Evolutionary conservation across 192 early-diverging fungal species (phyloP).

Genomic region (Entomortierella beljakovae): DNA sequence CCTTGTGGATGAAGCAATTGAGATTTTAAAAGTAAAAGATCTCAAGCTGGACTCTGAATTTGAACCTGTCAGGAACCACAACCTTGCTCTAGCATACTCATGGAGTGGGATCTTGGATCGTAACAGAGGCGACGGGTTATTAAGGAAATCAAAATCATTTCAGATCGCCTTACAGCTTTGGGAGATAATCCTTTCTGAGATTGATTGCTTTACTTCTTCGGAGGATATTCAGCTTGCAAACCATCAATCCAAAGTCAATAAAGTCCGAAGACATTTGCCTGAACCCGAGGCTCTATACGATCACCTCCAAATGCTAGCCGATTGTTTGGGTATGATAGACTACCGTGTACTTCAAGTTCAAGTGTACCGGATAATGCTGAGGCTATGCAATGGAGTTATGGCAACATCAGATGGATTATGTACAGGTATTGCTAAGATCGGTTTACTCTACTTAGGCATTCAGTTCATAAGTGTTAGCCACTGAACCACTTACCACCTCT

Average conservation of each 20-base stretch:
- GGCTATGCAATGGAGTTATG: conserved; percentile 65
- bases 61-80: conserved; percentile 59
- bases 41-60: conserved; percentile 53
- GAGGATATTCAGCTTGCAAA: conserved; percentile 10
- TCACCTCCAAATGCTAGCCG: conserved; percentile 67
- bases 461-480: too few relatives aligned
- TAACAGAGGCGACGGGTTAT: conserved; percentile 32
- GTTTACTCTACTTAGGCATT: too few relatives aligned
- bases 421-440: too few relatives aligned
- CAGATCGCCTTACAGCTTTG: conserved; percentile 68
- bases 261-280: conserved; percentile 50
- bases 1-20: conserved; percentile 44
- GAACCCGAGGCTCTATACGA: conserved; percentile 63
- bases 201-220: conserved; percentile 50
- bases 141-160: conserved; percentile 55
- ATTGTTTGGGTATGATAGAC: conserved; percentile 69
- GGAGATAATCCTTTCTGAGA: conserved; percentile 62
- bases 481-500: too few relatives aligned
- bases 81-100: conserved; percentile 70
- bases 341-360: conserved; percentile 67
- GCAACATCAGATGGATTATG: conserved; percentile 23
- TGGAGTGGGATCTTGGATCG: conserved; percentile 65
- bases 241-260: conserved; percentile 32
- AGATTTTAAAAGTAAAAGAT: conserved; percentile 51
- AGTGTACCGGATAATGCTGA: conserved; percentile 64